Base-by-base conservation (phyloP, 176 grass and related monocot species). In the Oryza meridionalis region DNA sequence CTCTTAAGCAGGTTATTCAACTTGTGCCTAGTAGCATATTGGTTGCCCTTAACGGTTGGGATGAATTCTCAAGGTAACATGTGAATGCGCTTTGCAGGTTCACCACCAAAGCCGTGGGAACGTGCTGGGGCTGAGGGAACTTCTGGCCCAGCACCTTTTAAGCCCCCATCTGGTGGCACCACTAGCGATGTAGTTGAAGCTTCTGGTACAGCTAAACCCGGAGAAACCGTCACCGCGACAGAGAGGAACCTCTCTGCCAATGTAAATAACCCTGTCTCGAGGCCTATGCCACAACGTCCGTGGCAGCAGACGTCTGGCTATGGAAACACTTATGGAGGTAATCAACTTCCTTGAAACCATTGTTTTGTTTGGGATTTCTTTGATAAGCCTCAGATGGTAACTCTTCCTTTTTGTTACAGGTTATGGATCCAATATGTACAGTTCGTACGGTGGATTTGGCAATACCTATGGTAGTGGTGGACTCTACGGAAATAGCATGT, bases 111-210 rank as follows among this genome's bases (percentile, higher is more conserved):
- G 73, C 93, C 93, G 11, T 98, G 96, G 96, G 96, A 98, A 72
- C 91, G 89, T 29, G 38, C 88, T 15, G 89, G 91, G 35, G 82
- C 72, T 24, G 85, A 81, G 69, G 86, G 84, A 29, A 58, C 86
- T 13, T 93, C 96, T 6, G 91, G 91, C 29, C 83, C 91, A 11
- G 65, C 83, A 4, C 93, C 90, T 9, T 99, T 99, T 71, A 99
- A 87, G 68, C 90, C 93, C 3, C 90, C 97, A 43, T 92, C 97
- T 46, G 80, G 90, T 24, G 97, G 97, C 65, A 99, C 44, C 76
- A 99, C 97, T 46, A 94, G 88, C 3, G 88, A 96, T 65, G 88
- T 99, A 9, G 89, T 99, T 0, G 97, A 99, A 88, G 77, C 97
- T 81, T 99, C 97, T 67, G 97, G 97, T 24, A 92, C 64, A 16